phyloP scores from a whole-genome alignment of 495 filamentous ascomycete genomes.

The Ramalina intermedia region DNA sequence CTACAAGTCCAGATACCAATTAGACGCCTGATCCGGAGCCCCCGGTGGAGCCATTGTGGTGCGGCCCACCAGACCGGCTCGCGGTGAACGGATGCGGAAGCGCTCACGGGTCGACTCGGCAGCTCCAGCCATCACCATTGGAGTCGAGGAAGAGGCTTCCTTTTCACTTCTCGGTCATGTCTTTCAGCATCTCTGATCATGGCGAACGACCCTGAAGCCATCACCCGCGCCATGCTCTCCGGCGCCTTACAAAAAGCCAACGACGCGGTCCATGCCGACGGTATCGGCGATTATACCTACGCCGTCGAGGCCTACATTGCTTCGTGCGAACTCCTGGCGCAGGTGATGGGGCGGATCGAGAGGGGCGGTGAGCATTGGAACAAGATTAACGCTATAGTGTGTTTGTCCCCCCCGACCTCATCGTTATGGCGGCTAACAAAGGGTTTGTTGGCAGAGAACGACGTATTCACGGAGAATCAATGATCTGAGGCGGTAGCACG shows the following conservation, averaged over 20 bases:
- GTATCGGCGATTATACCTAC: not conserved
- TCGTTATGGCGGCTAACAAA: not conserved
- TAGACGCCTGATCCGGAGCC: no score
- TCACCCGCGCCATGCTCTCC: slow-evolving; percentile 1
- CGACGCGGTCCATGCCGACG: slow-evolving; percentile 3
- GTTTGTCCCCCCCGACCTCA: not conserved
- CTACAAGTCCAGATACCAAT: no score
- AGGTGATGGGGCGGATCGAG: slow-evolving; percentile 1
- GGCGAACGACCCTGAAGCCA: slow-evolving; percentile 1
- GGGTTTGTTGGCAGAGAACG: not conserved
- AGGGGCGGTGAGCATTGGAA: slow-evolving; percentile 1
- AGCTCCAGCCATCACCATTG: no score
- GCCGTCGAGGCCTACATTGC: not conserved
- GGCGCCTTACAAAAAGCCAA: slow-evolving; percentile 3
- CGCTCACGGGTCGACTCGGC: no score
- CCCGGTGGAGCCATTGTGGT: no score
- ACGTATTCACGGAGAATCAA: not conserved
- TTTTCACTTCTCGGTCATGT: no score
- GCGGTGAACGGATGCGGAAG: no score
- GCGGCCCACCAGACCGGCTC: no score
- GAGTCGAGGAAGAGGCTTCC: no score
- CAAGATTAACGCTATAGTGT: not conserved
- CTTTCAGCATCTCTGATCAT: not conserved
- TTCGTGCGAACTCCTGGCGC: not conserved
- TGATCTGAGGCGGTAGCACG: not conserved